Conservation (phyloP, 176 grass and related monocot genomes). For the Carex pumila region DNA sequence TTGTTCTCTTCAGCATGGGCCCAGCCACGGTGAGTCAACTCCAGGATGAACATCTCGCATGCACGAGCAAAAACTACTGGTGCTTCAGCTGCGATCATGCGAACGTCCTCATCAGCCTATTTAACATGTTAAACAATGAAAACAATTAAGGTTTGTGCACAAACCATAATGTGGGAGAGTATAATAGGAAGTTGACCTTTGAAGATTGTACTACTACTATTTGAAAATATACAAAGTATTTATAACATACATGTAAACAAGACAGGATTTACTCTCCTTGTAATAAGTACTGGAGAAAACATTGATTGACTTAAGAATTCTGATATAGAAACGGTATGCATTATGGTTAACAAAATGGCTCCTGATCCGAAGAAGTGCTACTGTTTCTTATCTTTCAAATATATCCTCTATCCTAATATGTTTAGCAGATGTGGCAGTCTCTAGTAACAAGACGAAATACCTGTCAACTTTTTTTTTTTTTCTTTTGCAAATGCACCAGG, state of each 20-base stretch:
- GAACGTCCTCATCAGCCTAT: slow-evolving; percentile 75
- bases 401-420: neutral
- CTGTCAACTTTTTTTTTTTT: neutral
- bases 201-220: neutral
- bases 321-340: neutral
- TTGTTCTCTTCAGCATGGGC: slow-evolving; percentile 94
- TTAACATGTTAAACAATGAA: neutral
- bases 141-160: neutral
- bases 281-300: neutral
- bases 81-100: slow-evolving; percentile 92
- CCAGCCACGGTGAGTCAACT: slow-evolving; percentile 84
- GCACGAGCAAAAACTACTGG: slow-evolving; percentile 82
- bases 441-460: neutral
- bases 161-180: neutral
- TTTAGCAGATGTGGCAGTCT: neutral
- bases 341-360: neutral
- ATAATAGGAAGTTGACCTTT: neutral
- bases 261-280: neutral
- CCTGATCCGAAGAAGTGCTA: neutral
- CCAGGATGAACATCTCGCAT: slow-evolving; percentile 94
- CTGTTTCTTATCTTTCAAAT: neutral
- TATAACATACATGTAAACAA: neutral
- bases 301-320: neutral
- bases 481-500: neutral
- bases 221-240: neutral